A percentile compares a stretch with the other conserved stretches of the same genome.
Conservation (phyloP, 1,139 yeast species). For the Suhomyces choctaworum region DNA sequence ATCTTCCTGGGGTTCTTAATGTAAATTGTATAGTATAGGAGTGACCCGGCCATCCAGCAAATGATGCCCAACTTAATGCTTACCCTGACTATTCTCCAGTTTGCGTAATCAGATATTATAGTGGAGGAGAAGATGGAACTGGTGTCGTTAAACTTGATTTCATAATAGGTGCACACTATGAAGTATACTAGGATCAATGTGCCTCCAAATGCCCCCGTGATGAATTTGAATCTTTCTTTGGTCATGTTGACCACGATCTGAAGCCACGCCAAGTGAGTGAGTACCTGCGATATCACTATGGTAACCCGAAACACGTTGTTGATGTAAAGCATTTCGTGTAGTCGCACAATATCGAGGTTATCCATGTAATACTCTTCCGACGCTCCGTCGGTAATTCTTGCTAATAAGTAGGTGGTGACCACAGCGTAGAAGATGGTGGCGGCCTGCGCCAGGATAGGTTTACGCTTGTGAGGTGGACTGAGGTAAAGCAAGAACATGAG, state of each 20-base stretch:
- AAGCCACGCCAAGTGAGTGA: conserved; percentile 42
- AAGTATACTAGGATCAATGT: conserved; percentile 23
- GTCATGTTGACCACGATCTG: conserved; percentile 36
- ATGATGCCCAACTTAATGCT: conserved; percentile 26
- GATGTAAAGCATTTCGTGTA: conserved; percentile 32
- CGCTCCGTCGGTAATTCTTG: conserved; percentile 36
- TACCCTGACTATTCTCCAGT: conserved; percentile 19
- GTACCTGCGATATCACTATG: conserved; percentile 31
- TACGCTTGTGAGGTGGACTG: conserved; percentile 44
- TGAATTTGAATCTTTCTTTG: conserved; percentile 22
- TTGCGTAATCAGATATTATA: conserved; percentile 4
- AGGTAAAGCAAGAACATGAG: conserved; percentile 46
- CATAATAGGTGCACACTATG: conserved; percentile 18
- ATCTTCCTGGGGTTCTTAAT: conserved; percentile 34
- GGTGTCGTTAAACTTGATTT: conserved; percentile 14
- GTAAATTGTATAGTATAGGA: conserved; percentile 32
- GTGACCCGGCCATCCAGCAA: conserved; percentile 27
- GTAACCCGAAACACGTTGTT: conserved; percentile 32
- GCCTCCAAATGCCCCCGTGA: conserved; percentile 21
- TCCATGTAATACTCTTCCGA: conserved; percentile 38
- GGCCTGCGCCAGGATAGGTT: conserved; percentile 47
- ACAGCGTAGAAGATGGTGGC: conserved; percentile 49
- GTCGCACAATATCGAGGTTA: conserved; percentile 36
- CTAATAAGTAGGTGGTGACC: conserved; percentile 43
- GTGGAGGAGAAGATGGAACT: conserved; percentile 17